These are phyloP conservation scores for Ceratocystis albifundus DNA, from an alignment of 2,329 filamentous ascomycete genomes.

Conservation along the genomic window DNA sequence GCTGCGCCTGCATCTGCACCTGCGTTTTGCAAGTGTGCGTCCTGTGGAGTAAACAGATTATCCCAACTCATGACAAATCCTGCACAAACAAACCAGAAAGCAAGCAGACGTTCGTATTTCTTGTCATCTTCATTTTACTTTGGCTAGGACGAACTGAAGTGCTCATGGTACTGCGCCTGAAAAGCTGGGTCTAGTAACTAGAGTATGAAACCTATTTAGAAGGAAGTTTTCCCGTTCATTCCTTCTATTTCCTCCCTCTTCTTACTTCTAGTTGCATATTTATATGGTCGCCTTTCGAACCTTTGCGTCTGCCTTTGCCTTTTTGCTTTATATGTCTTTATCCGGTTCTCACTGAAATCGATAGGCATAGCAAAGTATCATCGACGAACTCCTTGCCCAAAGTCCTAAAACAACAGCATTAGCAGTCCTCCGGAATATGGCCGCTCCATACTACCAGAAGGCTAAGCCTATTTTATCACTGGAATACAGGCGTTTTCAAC, in stretches of 20 bases:
- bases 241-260: too few species aligned
- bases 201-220: not conserved
- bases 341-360: too few species aligned
- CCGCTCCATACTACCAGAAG: not conserved
- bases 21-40: not conserved
- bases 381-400: too few species aligned
- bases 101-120: not conserved
- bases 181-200: not conserved
- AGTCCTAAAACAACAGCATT: too few species aligned
- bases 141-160: not conserved
- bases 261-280: too few species aligned
- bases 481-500: not conserved
- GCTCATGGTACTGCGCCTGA: not conserved
- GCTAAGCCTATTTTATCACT: conserved; percentile 1
- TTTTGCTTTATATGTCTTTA: too few species aligned
- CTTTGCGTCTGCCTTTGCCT: too few species aligned
- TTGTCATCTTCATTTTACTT: not conserved
- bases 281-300: too few species aligned
- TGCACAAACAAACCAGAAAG: not conserved
- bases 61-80: not conserved
- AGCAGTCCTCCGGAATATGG: not conserved
- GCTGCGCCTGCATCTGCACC: not conserved
- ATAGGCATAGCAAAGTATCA: too few species aligned
- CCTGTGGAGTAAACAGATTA: not conserved
- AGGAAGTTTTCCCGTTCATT: too few species aligned